A percentile compares a stretch with the other conserved stretches of the same genome.
These are phyloP conservation scores for Prototheca stagnorum DNA, from an alignment of 163 green algal genomes.

Conservation along the genomic window DNA sequence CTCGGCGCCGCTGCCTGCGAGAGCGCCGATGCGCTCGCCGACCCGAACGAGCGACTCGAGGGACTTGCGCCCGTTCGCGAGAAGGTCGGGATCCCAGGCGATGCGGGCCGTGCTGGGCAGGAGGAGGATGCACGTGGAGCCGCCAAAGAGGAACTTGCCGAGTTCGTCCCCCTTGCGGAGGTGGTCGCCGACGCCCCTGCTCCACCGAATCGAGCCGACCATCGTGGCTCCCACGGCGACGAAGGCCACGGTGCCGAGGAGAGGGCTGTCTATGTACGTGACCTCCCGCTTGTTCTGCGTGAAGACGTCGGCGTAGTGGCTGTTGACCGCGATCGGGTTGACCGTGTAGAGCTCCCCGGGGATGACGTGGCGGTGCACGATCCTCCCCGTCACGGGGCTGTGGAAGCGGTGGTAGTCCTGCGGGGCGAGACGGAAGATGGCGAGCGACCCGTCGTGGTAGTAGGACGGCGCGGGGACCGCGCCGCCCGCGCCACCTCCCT, in stretches of 20 bases:
- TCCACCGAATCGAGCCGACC: constrained; percentile 31
- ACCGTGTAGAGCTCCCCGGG: constrained; percentile 25
- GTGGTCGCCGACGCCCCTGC: constrained; percentile 7
- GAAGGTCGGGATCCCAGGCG: constrained; percentile 22
- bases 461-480: not conserved
- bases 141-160: constrained; percentile 38
- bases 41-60: constrained; percentile 33
- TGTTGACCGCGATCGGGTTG: constrained; percentile 32
- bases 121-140: constrained; percentile 25
- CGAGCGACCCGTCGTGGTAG: constrained; percentile 24
- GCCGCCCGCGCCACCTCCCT: not conserved
- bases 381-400: constrained; percentile 11
- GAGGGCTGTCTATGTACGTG: constrained; percentile 8
- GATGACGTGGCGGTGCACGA: constrained; percentile 16
- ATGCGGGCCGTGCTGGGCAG: constrained; percentile 11
- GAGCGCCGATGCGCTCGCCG: constrained; percentile 19
- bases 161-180: constrained; percentile 26
- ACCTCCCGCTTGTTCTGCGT: constrained; percentile 29
- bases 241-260: constrained; percentile 24
- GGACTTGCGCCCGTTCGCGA: constrained; percentile 7
- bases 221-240: constrained; percentile 28
- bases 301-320: constrained; percentile 15
- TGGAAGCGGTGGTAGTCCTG: constrained; percentile 42
- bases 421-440: constrained; percentile 33
- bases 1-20: too few relatives aligned